Evolutionary conservation across 1,284 basidiomycete species (phyloP), one percentile per base, ranked within the genome.

Genomic region (Irpex sp.): DNA sequence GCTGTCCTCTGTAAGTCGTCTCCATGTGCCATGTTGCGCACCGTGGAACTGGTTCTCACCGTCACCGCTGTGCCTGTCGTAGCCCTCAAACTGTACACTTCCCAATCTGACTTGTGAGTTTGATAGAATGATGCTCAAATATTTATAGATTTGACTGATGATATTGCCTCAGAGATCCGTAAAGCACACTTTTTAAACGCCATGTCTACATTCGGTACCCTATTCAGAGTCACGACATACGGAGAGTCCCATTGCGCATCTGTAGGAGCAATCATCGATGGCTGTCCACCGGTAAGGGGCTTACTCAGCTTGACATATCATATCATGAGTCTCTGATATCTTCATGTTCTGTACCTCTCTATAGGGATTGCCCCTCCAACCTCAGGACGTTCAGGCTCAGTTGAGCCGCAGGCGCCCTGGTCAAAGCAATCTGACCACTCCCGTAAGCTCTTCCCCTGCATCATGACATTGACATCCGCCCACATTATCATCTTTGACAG

Each of bases 201-300:
- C 66, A 98, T 98, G 97, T 97, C 95, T 44, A 93, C 95, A 55
- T 98, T 94, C 76, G 97, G 97, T 54, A 85, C 82, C 19, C 79
- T 92, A 58, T 99, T 94, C 82, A 87, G 95, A 60, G 97, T 99
- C 49, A 96, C 96, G 64, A 99, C 97, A 66, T 99, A 93, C 75
- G 97, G 97, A 68, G 97, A 99, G 82, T 95, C 92, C 65, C 97
- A 99, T 75, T 98, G 97, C 77, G 88, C 93, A 64, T 97, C 94
- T 3, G 97, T 99, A 44, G 97, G 97, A 40, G 95, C 94, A 65
- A 98, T 99, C 78, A 90, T 99, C 72, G 97, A 98, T 75, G 97
- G 97, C 56, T 93, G 94, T 69, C 97, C 97, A 61, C 96, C 97
- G 47, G 94, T 96, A 75, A 65, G 87, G 5, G 15, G 3, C 40